Conservation (phyloP, 129 eudicot genomes). For the Ambrosia trifida region DNA sequence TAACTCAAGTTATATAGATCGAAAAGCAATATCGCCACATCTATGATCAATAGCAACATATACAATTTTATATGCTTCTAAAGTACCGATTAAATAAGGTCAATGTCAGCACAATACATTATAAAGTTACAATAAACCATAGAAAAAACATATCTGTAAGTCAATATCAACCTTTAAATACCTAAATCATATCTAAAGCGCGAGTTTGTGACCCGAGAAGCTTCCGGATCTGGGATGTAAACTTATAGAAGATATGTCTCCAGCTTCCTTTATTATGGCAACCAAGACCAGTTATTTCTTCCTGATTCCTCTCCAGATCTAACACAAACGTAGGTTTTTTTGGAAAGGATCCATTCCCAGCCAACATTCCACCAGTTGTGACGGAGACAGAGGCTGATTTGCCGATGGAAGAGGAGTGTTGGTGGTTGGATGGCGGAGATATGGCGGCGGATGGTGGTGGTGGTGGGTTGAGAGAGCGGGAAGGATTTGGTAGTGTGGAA, state of each 20-base stretch:
- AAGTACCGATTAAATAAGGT: no score
- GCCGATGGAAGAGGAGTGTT: conserved; percentile 45
- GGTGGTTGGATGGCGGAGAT: conserved; percentile 55
- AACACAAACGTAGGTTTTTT: conserved; percentile 68
- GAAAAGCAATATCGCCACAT: no score
- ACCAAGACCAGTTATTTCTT: conserved; percentile 64
- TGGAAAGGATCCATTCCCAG: conserved; percentile 78
- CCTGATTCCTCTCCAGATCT: conserved; percentile 92
- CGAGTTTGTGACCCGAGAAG: conserved; percentile 32
- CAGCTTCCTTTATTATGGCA: conserved; percentile 65
- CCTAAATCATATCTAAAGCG: no score
- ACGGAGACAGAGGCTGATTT: conserved; percentile 55
- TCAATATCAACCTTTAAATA: no score
- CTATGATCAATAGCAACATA: no score
- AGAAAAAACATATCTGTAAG: no score
- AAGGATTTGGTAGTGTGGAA: conserved; percentile 31
- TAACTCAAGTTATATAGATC: no score
- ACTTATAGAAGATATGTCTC: conserved; percentile 68
- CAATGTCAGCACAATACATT: no score
- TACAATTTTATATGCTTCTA: no score
- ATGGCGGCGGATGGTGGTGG: conserved; percentile 48
- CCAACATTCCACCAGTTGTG: conserved; percentile 74
- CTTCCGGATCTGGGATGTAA: conserved; percentile 59
- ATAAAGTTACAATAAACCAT: no score
- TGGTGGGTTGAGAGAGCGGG: conserved; percentile 24